Evolutionary conservation across 257 asterid species (phyloP).

Genomic region (Perilla frutescens): DNA sequence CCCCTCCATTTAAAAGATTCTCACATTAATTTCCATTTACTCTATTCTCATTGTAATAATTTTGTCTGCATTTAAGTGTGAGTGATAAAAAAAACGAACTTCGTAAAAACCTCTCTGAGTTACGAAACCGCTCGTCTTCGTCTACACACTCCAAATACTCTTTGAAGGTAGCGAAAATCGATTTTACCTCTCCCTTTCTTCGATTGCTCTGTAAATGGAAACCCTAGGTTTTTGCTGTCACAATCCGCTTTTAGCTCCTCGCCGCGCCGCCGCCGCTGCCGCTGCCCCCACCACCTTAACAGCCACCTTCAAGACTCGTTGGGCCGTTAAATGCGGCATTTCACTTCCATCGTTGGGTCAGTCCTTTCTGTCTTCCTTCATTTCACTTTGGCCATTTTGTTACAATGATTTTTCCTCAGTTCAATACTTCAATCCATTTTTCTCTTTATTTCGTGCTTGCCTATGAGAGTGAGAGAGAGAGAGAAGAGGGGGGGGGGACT

Average conservation of each 20-base stretch:
- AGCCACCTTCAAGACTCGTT: conserved; percentile 39
- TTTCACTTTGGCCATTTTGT: background rate
- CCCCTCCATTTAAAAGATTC: background rate
- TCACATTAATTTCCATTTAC: background rate
- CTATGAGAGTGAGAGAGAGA: background rate
- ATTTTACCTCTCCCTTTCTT: background rate
- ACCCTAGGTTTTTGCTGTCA: conserved; percentile 47
- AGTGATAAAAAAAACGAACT: too few species aligned
- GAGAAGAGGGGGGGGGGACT: background rate
- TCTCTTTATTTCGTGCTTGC: background rate
- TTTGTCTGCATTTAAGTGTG: too few species aligned
- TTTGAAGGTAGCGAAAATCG: background rate
- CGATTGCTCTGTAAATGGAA: conserved; percentile 48
- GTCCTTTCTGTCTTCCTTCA: background rate
- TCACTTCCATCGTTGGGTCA: conserved; percentile 57
- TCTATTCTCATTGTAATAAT: background rate
- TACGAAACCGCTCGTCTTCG: background rate
- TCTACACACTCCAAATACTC: background rate
- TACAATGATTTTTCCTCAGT: background rate
- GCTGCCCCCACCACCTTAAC: conserved; percentile 31
- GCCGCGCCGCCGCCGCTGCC: conserved; percentile 35
- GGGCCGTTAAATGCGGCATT: conserved; percentile 59
- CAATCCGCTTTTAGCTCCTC: conserved; percentile 42
- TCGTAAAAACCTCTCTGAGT: too few species aligned
- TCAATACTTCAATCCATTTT: background rate